Conservation (phyloP, 805 yeast species). For the Candida anglica region DNA sequence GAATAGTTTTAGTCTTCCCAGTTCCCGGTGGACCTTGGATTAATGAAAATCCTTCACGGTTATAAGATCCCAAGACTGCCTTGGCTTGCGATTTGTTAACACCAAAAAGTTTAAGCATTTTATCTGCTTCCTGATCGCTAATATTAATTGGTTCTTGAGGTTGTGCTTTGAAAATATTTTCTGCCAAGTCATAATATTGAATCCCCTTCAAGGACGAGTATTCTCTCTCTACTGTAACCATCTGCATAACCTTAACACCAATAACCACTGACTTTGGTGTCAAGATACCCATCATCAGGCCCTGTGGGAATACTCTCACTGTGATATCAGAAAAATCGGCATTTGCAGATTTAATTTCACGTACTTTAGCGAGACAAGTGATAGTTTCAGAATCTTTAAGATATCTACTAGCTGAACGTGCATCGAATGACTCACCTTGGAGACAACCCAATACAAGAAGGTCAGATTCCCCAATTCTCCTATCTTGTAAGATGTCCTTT, state of each 20-base stretch:
- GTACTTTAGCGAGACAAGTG: slow-evolving; percentile 80
- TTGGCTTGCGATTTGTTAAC: slow-evolving; percentile 88
- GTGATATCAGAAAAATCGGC: slow-evolving; percentile 74
- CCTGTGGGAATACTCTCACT: slow-evolving; percentile 57
- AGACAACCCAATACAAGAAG: slow-evolving; percentile 54
- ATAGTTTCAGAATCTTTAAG: slow-evolving; percentile 25
- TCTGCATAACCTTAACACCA: slow-evolving; percentile 74
- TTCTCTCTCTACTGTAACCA: slow-evolving; percentile 93
- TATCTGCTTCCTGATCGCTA: slow-evolving; percentile 28
- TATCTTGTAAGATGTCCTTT: slow-evolving; percentile 45
- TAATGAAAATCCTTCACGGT: slow-evolving; percentile 72
- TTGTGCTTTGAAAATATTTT: slow-evolving; percentile 60
- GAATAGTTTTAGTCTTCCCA: slow-evolving; percentile 95
- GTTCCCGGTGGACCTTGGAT: slow-evolving; percentile 99
- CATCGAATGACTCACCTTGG: slow-evolving; percentile 10
- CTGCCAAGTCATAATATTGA: slow-evolving; percentile 73
- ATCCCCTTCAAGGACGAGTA: slow-evolving; percentile 79
- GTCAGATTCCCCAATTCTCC: slow-evolving; percentile 70
- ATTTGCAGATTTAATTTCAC: slow-evolving; percentile 62
- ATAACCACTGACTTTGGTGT: slow-evolving; percentile 61
- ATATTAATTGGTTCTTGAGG: slow-evolving; percentile 45
- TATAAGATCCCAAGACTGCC: slow-evolving; percentile 75
- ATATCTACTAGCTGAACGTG: slow-evolving; percentile 17
- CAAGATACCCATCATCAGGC: slow-evolving; percentile 49
- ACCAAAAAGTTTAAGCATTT: slow-evolving; percentile 46